Evolutionary conservation across 305 asterid genomes (phyloP).

Genomic region (Andrographis paniculata): DNA sequence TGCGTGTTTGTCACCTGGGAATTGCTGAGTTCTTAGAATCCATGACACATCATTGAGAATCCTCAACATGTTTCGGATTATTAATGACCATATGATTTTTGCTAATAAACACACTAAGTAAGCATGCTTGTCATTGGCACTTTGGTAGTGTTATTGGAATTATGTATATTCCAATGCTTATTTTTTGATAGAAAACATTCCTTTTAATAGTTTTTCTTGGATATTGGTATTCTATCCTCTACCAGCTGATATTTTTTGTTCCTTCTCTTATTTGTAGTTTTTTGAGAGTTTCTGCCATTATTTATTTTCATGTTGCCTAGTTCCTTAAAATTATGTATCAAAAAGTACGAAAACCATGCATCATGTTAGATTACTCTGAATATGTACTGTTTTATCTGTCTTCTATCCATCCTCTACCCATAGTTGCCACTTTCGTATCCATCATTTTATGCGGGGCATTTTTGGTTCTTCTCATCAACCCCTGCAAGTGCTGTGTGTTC

Average conservation of each 20-base stretch:
- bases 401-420: conserved; percentile 8
- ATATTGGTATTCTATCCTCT: conserved; percentile 2
- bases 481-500: conserved; percentile 3
- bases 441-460: neutral
- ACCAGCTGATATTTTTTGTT: conserved; percentile 2
- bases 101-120: conserved; percentile 6
- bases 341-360: conserved; percentile 7
- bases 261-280: neutral
- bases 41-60: conserved; percentile 9
- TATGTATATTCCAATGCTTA: conserved; percentile 1
- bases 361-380: conserved; percentile 4
- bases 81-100: conserved; percentile 5
- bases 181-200: no score
- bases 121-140: neutral
- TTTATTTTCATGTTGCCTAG: no score
- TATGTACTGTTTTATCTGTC: conserved; percentile 9
- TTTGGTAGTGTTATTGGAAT: conserved; percentile 1
- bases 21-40: conserved; percentile 13
- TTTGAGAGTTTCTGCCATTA: no score
- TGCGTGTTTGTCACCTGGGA: conserved; percentile 23
- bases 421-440: conserved; percentile 7
- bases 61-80: neutral
- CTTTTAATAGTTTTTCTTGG: conserved; percentile 1
- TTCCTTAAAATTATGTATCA: conserved; percentile 7
- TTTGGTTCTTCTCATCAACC: neutral